Evolutionary conservation across 176 grass and related monocot genomes (phyloP).

Genomic region (Hyparrhenia diplandra): DNA sequence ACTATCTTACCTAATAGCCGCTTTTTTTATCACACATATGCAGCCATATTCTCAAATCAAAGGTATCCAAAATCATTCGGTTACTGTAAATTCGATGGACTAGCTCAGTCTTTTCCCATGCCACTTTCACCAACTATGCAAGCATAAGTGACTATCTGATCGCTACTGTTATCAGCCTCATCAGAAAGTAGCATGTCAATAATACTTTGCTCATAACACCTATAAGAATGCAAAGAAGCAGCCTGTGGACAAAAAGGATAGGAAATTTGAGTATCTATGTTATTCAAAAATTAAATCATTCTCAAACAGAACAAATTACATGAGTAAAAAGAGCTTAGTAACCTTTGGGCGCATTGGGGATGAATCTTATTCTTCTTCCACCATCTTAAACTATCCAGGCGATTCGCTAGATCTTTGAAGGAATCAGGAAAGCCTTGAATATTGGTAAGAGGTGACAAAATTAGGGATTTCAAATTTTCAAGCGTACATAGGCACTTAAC

Average conservation of each 20-base stretch:
- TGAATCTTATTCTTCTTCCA: neutral
- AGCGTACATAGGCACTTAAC: neutral
- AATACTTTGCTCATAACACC: neutral
- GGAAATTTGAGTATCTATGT: neutral
- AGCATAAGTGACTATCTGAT: neutral
- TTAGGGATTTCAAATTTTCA: neutral
- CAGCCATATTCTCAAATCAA: neutral
- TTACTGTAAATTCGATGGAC: neutral
- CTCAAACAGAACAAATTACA: neutral
- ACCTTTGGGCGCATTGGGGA: neutral
- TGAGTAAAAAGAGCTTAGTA: neutral
- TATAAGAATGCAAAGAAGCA: neutral
- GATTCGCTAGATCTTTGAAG: neutral
- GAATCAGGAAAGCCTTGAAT: neutral
- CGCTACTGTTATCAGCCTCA: neutral
- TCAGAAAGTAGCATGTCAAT: neutral
- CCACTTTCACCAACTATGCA: conserved; percentile 9
- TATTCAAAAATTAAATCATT: neutral
- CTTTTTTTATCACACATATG: neutral
- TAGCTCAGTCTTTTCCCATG: conserved; percentile 3
- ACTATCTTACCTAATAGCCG: neutral
- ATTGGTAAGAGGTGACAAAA: neutral
- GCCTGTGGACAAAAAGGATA: neutral
- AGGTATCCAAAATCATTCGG: neutral
- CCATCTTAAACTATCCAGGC: neutral